Percentiles rank a stretch among this genome's conserved stretches.
Evolutionary conservation across 2,329 filamentous ascomycete species (phyloP).

Genomic region (Arthrobotrys entomopaga): DNA sequence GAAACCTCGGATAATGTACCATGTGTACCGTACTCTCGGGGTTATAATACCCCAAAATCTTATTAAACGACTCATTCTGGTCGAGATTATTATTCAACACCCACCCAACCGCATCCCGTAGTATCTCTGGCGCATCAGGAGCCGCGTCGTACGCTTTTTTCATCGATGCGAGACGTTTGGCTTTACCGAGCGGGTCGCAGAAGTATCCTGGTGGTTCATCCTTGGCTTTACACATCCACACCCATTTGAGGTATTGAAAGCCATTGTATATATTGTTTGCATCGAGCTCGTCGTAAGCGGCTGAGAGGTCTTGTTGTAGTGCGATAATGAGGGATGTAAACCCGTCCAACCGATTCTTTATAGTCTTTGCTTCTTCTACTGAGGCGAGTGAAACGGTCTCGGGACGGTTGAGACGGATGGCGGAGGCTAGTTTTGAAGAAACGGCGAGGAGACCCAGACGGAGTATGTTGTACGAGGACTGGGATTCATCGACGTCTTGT

Average conservation of each 20-base stretch:
- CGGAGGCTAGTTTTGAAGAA: neutral
- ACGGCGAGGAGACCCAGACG: neutral
- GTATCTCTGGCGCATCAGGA: neutral
- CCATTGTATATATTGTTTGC: neutral
- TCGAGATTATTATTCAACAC: neutral
- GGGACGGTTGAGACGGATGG: neutral
- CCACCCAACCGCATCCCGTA: constrained; percentile 1
- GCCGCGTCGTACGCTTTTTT: neutral
- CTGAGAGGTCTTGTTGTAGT: neutral
- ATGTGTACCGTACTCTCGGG: neutral
- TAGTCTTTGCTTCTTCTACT: neutral
- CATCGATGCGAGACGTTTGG: neutral
- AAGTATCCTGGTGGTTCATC: neutral
- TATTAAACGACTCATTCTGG: neutral
- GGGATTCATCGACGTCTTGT: constrained; percentile 6
- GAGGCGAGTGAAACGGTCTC: neutral
- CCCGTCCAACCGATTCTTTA: neutral
- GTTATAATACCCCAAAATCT: constrained; percentile 2
- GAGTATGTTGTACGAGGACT: constrained; percentile 5
- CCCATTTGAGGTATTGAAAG: neutral
- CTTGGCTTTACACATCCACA: neutral
- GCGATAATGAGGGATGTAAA: neutral
- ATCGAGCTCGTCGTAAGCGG: neutral
- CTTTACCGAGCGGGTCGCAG: neutral
- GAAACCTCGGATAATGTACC: neutral